Evolutionary conservation across 768 basidiomycete genomes (phyloP).

Genomic region (Russula griseocarnosa): DNA sequence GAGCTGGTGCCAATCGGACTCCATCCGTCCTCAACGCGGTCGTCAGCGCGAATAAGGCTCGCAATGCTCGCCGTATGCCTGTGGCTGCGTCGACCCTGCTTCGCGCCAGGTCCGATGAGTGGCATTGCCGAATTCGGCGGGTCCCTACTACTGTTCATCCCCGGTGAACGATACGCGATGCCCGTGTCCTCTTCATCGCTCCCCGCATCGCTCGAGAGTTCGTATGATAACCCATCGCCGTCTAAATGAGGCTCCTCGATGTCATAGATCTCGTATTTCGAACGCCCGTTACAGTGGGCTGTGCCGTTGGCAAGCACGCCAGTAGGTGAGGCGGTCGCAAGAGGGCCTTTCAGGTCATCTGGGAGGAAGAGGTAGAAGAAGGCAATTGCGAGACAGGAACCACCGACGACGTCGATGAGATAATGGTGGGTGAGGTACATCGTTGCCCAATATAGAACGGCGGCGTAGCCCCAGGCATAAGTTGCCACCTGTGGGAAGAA

Average conservation of each 20-base stretch:
- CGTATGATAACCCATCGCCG: constrained; percentile 50
- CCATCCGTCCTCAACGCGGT: constrained; percentile 80
- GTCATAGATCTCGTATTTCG: constrained; percentile 77
- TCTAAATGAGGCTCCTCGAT: constrained; percentile 53
- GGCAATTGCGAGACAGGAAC: constrained; percentile 82
- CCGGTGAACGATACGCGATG: constrained; percentile 67
- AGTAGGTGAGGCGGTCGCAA: constrained; percentile 51
- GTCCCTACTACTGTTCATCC: constrained; percentile 25
- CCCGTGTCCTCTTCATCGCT: constrained; percentile 67
- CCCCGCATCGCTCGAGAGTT: constrained; percentile 46
- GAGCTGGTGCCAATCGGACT: constrained; percentile 57
- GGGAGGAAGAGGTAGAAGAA: constrained; percentile 90
- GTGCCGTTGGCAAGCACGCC: constrained; percentile 35
- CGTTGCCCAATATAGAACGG: constrained; percentile 91
- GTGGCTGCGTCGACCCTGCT: constrained; percentile 46
- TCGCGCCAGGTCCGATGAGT: constrained; percentile 31
- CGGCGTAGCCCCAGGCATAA: constrained; percentile 79
- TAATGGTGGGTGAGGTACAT: constrained; percentile 99
- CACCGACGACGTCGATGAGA: constrained; percentile 95
- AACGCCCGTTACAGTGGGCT: constrained; percentile 34
- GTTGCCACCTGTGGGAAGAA: constrained; percentile 78
- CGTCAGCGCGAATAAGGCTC: constrained; percentile 72
- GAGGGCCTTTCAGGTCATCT: constrained; percentile 61
- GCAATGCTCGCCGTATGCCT: constrained; percentile 82
- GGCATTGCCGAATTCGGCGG: constrained; percentile 38